A percentile compares a stretch with the other conserved stretches of the same genome.
Evolutionary conservation across 2,329 filamentous ascomycete species (phyloP).

Genomic region (Calonectria leucothoes): DNA sequence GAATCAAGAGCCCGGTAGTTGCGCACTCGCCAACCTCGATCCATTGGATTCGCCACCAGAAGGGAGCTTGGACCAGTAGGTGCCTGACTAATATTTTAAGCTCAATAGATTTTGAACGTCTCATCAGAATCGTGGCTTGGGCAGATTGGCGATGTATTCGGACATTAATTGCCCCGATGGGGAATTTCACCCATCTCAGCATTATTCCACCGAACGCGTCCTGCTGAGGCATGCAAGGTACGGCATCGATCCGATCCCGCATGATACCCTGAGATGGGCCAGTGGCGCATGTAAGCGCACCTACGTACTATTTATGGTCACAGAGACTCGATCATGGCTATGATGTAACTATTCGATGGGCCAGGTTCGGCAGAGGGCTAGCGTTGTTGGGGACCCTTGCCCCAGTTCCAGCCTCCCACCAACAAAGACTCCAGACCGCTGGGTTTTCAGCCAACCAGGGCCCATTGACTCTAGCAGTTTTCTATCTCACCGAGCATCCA

Average conservation of each 20-base stretch:
- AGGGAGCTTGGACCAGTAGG: neutral
- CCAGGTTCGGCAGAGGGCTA: neutral
- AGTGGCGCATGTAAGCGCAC: neutral
- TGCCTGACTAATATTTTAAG: neutral
- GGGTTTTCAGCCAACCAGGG: constrained; percentile 3
- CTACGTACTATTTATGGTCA: neutral
- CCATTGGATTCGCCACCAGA: neutral
- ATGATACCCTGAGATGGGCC: neutral
- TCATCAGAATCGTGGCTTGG: neutral
- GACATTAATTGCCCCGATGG: neutral
- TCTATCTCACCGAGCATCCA: constrained; percentile 40
- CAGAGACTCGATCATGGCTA: neutral
- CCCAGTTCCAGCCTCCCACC: neutral
- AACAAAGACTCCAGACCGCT: neutral
- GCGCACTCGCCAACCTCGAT: neutral
- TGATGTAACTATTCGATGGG: neutral
- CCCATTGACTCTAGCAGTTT: constrained; percentile 31
- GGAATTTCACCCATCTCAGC: neutral
- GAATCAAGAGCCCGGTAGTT: neutral
- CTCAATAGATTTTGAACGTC: neutral
- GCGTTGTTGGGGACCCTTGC: neutral
- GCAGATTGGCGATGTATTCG: neutral
- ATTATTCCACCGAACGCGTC: neutral
- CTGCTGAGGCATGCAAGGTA: neutral
- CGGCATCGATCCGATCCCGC: neutral